Conservation (phyloP, 768 basidiomycete genomes). For the Leccinellum rugosiceps region DNA sequence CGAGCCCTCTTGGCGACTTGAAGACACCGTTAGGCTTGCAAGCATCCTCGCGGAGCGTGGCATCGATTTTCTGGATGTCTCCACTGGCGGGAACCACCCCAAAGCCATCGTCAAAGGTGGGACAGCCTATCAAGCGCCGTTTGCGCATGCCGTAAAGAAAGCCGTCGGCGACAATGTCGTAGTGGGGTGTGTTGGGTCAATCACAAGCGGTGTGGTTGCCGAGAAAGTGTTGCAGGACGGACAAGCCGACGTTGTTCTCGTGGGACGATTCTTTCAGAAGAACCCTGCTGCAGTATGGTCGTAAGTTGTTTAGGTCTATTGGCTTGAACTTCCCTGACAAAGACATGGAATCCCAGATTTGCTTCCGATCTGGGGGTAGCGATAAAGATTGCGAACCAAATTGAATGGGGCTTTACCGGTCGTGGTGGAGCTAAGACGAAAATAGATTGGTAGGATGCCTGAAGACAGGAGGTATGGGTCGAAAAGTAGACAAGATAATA, state of each 20-base stretch:
- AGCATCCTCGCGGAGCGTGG: conserved; percentile 58
- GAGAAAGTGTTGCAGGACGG: conserved; percentile 42
- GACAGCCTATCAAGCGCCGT: conserved; percentile 52
- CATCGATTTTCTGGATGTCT: conserved; percentile 75
- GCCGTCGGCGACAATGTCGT: conserved; percentile 40
- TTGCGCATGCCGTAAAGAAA: conserved; percentile 52
- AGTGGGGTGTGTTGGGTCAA: conserved; percentile 27
- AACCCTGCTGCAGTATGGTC: conserved; percentile 49
- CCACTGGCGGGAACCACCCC: conserved; percentile 56
- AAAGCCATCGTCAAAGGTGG: conserved; percentile 28
- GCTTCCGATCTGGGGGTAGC: conserved; percentile 54
- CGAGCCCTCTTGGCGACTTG: conserved; percentile 62
- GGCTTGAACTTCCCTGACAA: background rate
- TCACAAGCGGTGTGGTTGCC: conserved; percentile 38
- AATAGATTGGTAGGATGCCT: conserved; percentile 13
- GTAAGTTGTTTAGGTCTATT: conserved; percentile 12
- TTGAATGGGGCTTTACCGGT: conserved; percentile 51
- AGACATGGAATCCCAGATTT: conserved; percentile 26
- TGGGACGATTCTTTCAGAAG: conserved; percentile 56
- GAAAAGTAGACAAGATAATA: background rate
- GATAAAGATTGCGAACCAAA: conserved; percentile 48
- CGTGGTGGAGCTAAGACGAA: conserved; percentile 20
- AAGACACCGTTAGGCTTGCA: conserved; percentile 65
- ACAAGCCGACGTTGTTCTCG: conserved; percentile 45
- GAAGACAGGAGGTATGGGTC: background rate